Evolutionary conservation across 108 stramenopile species (phyloP).

Genomic region (Phaeodactylum tricornutum): DNA sequence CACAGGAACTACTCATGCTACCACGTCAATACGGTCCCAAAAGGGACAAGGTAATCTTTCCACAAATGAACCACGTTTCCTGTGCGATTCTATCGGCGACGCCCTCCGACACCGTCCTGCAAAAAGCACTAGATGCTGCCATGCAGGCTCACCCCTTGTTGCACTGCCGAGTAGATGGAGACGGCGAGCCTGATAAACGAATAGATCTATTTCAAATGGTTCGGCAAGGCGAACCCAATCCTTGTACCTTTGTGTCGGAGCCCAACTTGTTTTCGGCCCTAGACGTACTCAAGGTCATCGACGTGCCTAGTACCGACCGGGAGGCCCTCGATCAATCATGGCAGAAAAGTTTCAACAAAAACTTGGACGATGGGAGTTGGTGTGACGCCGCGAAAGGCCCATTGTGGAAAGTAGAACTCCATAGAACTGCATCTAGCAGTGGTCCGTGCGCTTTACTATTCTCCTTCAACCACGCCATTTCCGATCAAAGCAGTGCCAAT

Average conservation of each 20-base stretch:
- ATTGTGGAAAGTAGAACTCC: constrained; percentile 63
- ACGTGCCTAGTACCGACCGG: constrained; percentile 23
- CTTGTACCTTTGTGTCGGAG: constrained; percentile 51
- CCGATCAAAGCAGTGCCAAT: constrained; percentile 70
- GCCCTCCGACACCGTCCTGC: constrained; percentile 41
- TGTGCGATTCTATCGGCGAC: constrained; percentile 39
- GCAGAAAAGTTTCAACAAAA: constrained; percentile 37
- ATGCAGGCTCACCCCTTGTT: constrained; percentile 73
- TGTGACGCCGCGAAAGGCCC: constrained; percentile 36
- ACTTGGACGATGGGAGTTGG: constrained; percentile 72
- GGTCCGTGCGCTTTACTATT: constrained; percentile 56
- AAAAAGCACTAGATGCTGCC: constrained; percentile 42
- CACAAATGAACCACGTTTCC: constrained; percentile 67
- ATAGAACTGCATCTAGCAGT: constrained; percentile 19
- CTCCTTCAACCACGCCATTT: constrained; percentile 79
- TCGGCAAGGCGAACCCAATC: constrained; percentile 67
- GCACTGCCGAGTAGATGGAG: constrained; percentile 44
- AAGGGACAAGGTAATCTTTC: constrained; percentile 35
- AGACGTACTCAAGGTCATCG: constrained; percentile 43
- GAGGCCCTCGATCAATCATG: constrained; percentile 43
- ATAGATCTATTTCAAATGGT: constrained; percentile 86
- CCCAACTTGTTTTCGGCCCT: constrained; percentile 17
- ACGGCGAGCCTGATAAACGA: constrained; percentile 64
- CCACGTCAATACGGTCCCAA: constrained; percentile 69
- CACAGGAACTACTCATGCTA: constrained; percentile 84